These are phyloP conservation scores for Solanum bukasovii DNA, from an alignment of 257 asterid genomes.

Conservation along the genomic window DNA sequence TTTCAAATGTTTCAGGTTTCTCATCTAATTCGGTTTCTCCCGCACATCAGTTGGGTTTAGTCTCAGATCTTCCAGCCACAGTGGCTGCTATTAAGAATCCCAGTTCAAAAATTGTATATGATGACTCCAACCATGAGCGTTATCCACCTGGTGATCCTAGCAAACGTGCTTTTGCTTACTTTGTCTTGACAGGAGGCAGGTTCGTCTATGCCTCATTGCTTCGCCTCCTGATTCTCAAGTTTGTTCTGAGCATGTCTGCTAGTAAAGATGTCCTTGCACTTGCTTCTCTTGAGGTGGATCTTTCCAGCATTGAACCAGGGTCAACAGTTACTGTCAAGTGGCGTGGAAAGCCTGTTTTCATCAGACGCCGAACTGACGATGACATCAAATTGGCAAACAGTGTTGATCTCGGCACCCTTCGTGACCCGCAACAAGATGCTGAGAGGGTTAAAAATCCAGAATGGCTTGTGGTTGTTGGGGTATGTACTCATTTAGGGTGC, in stretches of 20 bases:
- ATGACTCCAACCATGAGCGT: conserved; percentile 79
- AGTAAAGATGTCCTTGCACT: conserved; percentile 92
- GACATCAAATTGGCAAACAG: conserved; percentile 77
- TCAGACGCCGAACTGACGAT: conserved; percentile 74
- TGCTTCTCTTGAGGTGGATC: conserved; percentile 87
- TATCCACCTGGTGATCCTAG: conserved; percentile 88
- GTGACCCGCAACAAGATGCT: conserved; percentile 90
- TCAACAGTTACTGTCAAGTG: conserved; percentile 90
- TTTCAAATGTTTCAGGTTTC: conserved; percentile 38
- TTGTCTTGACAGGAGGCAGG: conserved; percentile 87
- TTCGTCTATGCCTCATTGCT: conserved; percentile 81
- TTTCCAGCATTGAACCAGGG: conserved; percentile 87
- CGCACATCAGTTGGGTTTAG: conserved; percentile 27
- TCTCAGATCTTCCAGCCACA: conserved; percentile 50
- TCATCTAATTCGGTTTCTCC: conserved; percentile 40
- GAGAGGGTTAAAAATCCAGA: conserved; percentile 83
- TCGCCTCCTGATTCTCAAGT: conserved; percentile 83
- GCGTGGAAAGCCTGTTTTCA: conserved; percentile 98
- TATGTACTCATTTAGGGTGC: conserved; percentile 91
- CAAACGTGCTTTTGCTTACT: conserved; percentile 90
- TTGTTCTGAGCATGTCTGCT: conserved; percentile 94
- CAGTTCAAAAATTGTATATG: conserved; percentile 59
- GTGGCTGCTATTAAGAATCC: conserved; percentile 86
- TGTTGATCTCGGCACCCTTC: conserved; percentile 57
- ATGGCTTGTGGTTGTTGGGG: conserved; percentile 88